A percentile compares a stretch with the other conserved stretches of the same genome.
phyloP scores from a whole-genome alignment of 2,329 filamentous ascomycete genomes.

The Talaromyces sp. region DNA sequence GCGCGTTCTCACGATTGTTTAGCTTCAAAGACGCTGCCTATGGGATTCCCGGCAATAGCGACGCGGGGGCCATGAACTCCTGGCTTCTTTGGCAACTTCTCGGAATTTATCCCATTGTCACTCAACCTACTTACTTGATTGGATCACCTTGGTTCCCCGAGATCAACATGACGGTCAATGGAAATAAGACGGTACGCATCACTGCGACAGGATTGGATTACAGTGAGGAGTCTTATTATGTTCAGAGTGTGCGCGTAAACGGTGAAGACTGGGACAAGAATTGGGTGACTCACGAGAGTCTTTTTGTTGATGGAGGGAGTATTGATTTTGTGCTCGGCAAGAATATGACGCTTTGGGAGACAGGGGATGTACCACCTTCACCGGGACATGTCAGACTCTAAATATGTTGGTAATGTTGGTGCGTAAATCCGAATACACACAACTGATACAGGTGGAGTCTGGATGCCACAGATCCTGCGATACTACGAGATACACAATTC shows the following conservation, averaged over 20 bases:
- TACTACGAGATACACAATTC: too few relatives aligned
- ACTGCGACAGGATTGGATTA: constrained; percentile 39
- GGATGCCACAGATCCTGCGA: too few relatives aligned
- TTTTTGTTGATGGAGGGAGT: constrained; percentile 37
- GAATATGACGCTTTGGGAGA: constrained; percentile 44
- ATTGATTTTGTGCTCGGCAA: constrained; percentile 45
- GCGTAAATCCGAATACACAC: background rate
- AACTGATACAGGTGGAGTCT: background rate
- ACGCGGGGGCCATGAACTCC: constrained; percentile 53
- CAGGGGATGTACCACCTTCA: constrained; percentile 48
- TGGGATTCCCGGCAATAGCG: constrained; percentile 64
- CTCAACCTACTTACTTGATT: constrained; percentile 45
- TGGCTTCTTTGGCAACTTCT: constrained; percentile 51
- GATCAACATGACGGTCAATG: constrained; percentile 30
- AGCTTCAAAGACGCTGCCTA: constrained; percentile 50
- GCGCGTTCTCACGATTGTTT: background rate
- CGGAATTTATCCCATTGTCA: constrained; percentile 46
- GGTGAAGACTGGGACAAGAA: constrained; percentile 49
- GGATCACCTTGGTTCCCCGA: constrained; percentile 44
- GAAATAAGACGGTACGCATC: constrained; percentile 41
- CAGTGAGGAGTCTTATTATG: constrained; percentile 41
- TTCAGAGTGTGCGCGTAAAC: constrained; percentile 52
- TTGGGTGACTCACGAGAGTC: constrained; percentile 52
- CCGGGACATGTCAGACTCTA: constrained; percentile 35
- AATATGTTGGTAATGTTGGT: background rate